Evolutionary conservation across 139 green algal species (phyloP).

Genomic region (Closterium sp.): DNA sequence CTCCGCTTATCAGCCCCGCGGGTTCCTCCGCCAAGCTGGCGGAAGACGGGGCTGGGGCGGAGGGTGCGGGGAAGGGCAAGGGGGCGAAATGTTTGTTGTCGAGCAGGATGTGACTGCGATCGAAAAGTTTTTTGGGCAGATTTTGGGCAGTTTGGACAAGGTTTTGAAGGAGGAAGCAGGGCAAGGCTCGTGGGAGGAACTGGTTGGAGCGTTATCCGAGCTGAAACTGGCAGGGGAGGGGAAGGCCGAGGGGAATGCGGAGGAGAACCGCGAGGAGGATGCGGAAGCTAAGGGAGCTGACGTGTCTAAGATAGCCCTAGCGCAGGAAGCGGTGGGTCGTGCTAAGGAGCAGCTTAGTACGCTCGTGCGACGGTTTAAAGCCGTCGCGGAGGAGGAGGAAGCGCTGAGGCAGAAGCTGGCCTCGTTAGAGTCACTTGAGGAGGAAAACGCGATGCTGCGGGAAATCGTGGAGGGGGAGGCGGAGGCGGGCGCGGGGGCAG

Average conservation of each 20-base stretch:
- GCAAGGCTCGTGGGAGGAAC: not conserved
- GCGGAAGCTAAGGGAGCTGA: not conserved
- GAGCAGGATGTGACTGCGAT: not conserved
- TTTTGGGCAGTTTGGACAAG: not conserved
- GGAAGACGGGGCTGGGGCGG: not conserved
- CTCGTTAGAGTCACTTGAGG: not conserved
- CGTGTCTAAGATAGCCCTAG: not conserved
- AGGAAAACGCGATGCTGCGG: constrained; percentile 1
- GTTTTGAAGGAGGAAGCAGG: not conserved
- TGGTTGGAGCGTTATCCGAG: not conserved
- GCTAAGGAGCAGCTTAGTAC: not conserved
- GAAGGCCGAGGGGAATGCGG: not conserved
- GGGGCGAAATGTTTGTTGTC: not conserved
- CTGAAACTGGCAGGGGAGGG: not conserved
- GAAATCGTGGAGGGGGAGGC: not conserved
- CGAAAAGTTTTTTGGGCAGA: not conserved
- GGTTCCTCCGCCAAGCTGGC: not conserved
- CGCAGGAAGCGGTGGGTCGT: not conserved
- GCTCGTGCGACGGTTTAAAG: not conserved
- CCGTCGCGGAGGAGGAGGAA: not conserved
- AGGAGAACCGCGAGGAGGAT: not conserved
- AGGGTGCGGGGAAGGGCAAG: not conserved
- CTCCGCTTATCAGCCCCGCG: not conserved
- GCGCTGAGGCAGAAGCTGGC: not conserved
- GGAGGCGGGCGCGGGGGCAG: not conserved